Evolutionary conservation across 2,329 filamentous ascomycete species (phyloP).

Genomic region (Penicillium vulpinum): DNA sequence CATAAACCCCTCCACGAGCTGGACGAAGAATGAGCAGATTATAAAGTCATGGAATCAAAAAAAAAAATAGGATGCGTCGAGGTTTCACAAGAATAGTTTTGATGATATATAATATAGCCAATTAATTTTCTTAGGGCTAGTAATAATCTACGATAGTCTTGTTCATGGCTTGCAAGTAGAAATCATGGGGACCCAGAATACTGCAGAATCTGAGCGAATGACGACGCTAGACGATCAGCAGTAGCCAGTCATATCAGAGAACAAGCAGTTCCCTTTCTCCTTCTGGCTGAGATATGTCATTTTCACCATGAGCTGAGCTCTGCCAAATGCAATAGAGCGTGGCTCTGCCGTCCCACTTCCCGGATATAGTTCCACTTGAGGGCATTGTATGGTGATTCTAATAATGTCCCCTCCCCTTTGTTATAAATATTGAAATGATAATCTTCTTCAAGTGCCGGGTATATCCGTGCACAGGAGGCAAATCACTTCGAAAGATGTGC

Average conservation of each 20-base stretch:
- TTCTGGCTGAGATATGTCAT: conserved; percentile 27
- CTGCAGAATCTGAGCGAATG: conserved; percentile 21
- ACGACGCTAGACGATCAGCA: conserved; percentile 2
- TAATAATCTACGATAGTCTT: conserved; percentile 15
- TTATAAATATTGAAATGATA: neutral
- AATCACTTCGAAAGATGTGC: conserved; percentile 4
- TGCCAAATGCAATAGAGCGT: conserved; percentile 20
- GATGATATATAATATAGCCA: conserved; percentile 1
- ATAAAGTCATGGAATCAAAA: conserved; percentile 8
- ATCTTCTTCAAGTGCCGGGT: neutral
- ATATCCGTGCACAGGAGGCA: conserved; percentile 1
- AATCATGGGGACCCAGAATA: conserved; percentile 20
- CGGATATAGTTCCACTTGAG: conserved; percentile 10
- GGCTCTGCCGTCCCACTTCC: conserved; percentile 16
- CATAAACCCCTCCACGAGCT: conserved; percentile 7
- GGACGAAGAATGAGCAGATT: conserved; percentile 11
- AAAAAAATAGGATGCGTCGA: neutral
- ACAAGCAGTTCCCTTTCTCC: conserved; percentile 2
- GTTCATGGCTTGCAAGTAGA: conserved; percentile 11
- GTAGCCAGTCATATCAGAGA: conserved; percentile 18
- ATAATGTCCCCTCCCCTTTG: neutral
- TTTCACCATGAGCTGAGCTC: conserved; percentile 25
- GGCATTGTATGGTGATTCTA: neutral
- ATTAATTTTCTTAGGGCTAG: conserved; percentile 8
- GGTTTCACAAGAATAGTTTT: conserved; percentile 17